These are phyloP conservation scores for Nemania bipapillata DNA, from an alignment of 2,329 filamentous ascomycete genomes.

Conservation along the genomic window DNA sequence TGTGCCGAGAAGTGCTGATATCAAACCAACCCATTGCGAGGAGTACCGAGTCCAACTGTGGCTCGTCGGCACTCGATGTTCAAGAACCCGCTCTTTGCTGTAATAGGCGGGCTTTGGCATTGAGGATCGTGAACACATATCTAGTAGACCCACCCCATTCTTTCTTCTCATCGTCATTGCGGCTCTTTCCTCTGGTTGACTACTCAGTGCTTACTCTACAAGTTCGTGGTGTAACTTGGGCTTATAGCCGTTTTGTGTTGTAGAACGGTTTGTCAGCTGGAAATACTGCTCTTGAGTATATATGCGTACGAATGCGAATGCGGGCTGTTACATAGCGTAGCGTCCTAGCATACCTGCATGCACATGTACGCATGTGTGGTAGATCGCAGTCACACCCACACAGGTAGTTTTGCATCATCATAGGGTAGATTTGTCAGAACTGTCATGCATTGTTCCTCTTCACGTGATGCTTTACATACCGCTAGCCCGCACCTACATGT, in stretches of 20 bases:
- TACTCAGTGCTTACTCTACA: not conserved
- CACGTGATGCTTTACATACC: not conserved
- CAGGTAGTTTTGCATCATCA: not conserved
- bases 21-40: conserved; percentile 57
- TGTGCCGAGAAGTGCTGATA: conserved; percentile 99
- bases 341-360: not conserved
- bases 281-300: not conserved
- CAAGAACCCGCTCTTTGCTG: conserved; percentile 28
- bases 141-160: not conserved
- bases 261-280: not conserved
- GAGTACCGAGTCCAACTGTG: conserved; percentile 50
- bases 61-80: conserved; percentile 51
- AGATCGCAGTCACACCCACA: not conserved
- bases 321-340: not conserved
- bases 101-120: conserved; percentile 39
- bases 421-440: not conserved
- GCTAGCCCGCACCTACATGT: no score
- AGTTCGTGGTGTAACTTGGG: not conserved
- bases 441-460: no score
- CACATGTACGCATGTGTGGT: not conserved
- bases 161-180: not conserved
- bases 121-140: conserved; percentile 54
- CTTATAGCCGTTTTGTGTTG: not conserved
- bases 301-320: conserved; percentile 1
- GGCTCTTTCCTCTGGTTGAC: not conserved